Conservation (phyloP, 2,329 filamentous ascomycete genomes). For the Penicillium polonicum region DNA sequence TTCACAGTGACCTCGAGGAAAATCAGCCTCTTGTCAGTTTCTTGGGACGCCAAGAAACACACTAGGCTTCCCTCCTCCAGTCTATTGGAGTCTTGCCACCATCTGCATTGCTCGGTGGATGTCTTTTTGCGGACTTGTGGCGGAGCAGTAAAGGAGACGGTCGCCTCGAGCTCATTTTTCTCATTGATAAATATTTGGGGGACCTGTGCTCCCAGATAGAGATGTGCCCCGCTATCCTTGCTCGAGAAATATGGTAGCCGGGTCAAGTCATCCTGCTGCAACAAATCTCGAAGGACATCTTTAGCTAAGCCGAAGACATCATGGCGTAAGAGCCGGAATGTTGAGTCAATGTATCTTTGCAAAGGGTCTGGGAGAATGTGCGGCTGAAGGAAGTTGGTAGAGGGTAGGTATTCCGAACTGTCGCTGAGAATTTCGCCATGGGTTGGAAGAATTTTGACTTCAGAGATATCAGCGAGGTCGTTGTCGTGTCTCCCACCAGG, state of each 20-base stretch:
- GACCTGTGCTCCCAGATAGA: slow-evolving; percentile 1
- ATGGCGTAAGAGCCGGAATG: slow-evolving; percentile 13
- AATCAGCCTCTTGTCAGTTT: neutral
- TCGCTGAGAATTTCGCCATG: slow-evolving; percentile 6
- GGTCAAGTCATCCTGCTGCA: slow-evolving; percentile 4
- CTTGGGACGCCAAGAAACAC: slow-evolving; percentile 6
- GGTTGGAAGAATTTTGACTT: slow-evolving; percentile 10
- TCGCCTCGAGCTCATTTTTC: slow-evolving; percentile 8
- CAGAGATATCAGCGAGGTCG: slow-evolving; percentile 10
- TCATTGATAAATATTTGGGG: slow-evolving; percentile 4
- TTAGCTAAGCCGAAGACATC: slow-evolving; percentile 10
- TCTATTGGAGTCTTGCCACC: slow-evolving; percentile 13
- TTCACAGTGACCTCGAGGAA: slow-evolving; percentile 11
- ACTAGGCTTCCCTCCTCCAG: slow-evolving; percentile 8
- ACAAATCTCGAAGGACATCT: slow-evolving; percentile 8
- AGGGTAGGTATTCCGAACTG: slow-evolving; percentile 13
- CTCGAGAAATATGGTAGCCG: neutral
- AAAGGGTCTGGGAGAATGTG: slow-evolving; percentile 9
- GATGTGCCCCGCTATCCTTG: slow-evolving; percentile 7
- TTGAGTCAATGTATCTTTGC: slow-evolving; percentile 12
- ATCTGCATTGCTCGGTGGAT: slow-evolving; percentile 4
- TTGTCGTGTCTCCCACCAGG: slow-evolving; percentile 15
- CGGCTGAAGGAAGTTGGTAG: slow-evolving; percentile 12
- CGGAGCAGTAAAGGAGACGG: slow-evolving; percentile 2
- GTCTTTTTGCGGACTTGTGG: slow-evolving; percentile 3